Base-by-base conservation (phyloP, 768 basidiomycete species). In the Boletus fagicola region DNA sequence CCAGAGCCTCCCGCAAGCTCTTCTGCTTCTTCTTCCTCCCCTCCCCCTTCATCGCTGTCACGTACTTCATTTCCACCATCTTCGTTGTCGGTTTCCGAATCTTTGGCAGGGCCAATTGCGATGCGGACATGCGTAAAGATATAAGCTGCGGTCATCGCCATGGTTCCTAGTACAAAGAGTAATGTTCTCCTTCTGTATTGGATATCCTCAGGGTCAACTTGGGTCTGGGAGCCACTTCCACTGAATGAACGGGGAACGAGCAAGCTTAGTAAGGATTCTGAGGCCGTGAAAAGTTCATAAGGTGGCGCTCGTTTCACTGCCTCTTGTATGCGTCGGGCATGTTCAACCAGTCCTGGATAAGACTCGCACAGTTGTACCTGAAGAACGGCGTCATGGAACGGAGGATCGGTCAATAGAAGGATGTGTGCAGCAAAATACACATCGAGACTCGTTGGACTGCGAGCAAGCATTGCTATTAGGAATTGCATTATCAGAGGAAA, bases 381-480 rank as follows among this genome's bases (percentile, higher is more conserved):
- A 9, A 92, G 59, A 16, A 84, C 67, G 3, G 82, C 72, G 61
- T 90, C 84, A 1, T 87, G 84, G 54, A 85, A 86, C 38, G 83
- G 80, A 6, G 85, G 80, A 45, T 79, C 71, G 4, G 78, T 58
- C 4, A 92, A 72, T 33, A 90, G 75, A 33, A 90, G 77, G 28
- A 87, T 74, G 59, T 90, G 87, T 7, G 89, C 81, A 18, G 90
- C 87, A 20, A 92, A 72, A 38, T 83, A 67, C 24, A 87, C 68
- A 59, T 93, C 91, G 18, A 91, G 69, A 5, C 80, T 78, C 1
- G 86, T 83, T 13, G 80, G 79, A 46, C 90, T 92, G 52, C 20
- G 36, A 22, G 5, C 16, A 24, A 39, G 24, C 18, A 43, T 58
- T 48, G 48, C 53, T 10, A 18, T 46, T 22, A 44, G 51, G 36